A percentile compares a stretch with the other conserved stretches of the same genome.
Conservation (phyloP, 2,329 filamentous ascomycete species). For the Blastomyces percursus region DNA sequence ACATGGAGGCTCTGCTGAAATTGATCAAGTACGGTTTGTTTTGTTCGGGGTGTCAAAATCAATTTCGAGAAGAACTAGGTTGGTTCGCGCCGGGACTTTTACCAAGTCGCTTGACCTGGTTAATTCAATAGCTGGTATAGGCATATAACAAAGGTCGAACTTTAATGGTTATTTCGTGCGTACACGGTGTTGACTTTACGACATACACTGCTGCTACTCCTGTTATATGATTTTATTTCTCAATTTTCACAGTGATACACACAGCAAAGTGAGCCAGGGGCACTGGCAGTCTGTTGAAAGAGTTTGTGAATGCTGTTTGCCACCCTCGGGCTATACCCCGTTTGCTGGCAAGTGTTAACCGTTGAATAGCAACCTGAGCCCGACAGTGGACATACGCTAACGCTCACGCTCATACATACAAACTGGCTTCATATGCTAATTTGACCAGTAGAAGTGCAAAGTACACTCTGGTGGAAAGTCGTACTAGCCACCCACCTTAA, state of each 20-base stretch:
- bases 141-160: no score
- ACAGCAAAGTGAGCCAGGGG: not conserved
- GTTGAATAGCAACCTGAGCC: not conserved
- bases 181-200: not conserved
- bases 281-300: not conserved
- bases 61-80: not conserved
- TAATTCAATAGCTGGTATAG: not conserved
- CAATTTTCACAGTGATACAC: not conserved
- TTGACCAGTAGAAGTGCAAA: not conserved
- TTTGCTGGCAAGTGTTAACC: not conserved
- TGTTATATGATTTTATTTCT: not conserved
- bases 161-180: not conserved
- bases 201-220: not conserved
- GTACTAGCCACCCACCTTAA: not conserved
- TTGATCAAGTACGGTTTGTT: not conserved
- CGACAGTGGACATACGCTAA: not conserved
- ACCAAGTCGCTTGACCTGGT: not conserved
- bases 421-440: not conserved
- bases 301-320: not conserved
- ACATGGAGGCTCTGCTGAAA: no score
- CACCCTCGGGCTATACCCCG: not conserved
- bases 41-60: not conserved
- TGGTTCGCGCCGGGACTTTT: not conserved
- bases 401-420: not conserved
- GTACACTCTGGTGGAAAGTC: not conserved